Base-by-base conservation (phyloP, 2,329 filamentous ascomycete species). In the Calonectria crousiana region DNA sequence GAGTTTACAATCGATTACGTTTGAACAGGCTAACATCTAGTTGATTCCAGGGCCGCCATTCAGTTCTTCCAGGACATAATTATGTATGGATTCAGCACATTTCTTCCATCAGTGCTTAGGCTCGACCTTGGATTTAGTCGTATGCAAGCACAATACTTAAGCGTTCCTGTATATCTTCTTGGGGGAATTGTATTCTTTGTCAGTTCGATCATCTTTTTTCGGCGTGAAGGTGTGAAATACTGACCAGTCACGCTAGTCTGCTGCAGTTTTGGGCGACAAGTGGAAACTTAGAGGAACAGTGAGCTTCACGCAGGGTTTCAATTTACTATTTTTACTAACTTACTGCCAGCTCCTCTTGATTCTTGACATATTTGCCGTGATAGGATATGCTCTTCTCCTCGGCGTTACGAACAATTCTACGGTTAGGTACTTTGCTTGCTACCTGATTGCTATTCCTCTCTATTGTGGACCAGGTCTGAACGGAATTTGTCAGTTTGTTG, bases 21-120 rank as follows among this genome's bases (percentile, higher is more conserved):
- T 9, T 30, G 26, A 44, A 64, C n/a, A 23, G 18, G 28, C 56
- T 67, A 36, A 71, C 38, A 8, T 41, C 18, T 32, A 2, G 1
- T 30, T 32, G 13, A 1, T 51, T 41, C 1, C 36, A 81, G 79
- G 28, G 87, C 85, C 6, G 74, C 82, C 30, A 88, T 88, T 23
- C 88, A 90, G 60, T 90, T 90, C 79, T 89, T 87, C 66, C 86
- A 88, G 72, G 87, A 89, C 72, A 88, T 89, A 32, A 81, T 89
- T 53, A 83, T 89, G 0, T 91, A 90, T 77, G 90, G 89, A n/a
- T 91, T 91, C 80, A 88, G 86, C 75, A 91, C 89, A 13, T 92
- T 92, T 78, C 82, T 91, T 5, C 90, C 90, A 2, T 87, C 87
- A 2, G 91, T 92, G 75, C 84, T 92, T 3, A 62, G 84, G 86